Evolutionary conservation across 169 alveolate species (phyloP), one percentile per base, ranked within the genome.

Genomic region (Eimeria acervulina): DNA sequence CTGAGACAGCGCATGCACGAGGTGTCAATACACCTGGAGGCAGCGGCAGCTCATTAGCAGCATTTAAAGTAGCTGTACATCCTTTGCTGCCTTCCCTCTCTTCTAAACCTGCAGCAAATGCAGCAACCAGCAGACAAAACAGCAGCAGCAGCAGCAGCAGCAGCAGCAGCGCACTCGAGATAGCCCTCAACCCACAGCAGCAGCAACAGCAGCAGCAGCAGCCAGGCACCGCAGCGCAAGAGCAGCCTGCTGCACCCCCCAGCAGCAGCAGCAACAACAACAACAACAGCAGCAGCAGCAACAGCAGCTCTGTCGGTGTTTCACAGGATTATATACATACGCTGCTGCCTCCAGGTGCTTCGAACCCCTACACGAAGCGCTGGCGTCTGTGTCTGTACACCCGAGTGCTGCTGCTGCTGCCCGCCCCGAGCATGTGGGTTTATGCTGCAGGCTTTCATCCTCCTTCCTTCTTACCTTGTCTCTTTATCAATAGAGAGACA

Each of bases 301-400:
- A 66, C 40, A 23, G 42, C 83, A 52, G 66, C 2, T 40, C 63
- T 13, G 38, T 13, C 2, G 33, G 42, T 42, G 36, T 40, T 21
- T 59, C 63, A 1, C 63, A 31, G 17, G 70, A 38, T 23, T 81
- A 8, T 70, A 55, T 21, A 1, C 52, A 36, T 40, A 44, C 63
- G 28, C 33, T 70, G 68, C 66, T 28, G 52, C 95, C 23, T 51
- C 38, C 84, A 47, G n/a, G 63, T 28, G 89, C 84, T 5, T 52
- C 84, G 2, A 21, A 74, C 1, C 40, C 89, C 42, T 52, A 70
- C 42, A 80, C 83, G 19, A n/a, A 70, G n/a, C 80, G 90, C 0
- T 91, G 95, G 95, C 51, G 95, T 1, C 80, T 91, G 52, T 42
- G 95, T 17, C 40, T 74, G 28, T 91, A 74, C 66, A 87, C 70